phyloP scores from a whole-genome alignment of 768 basidiomycete species.

The Termitomyces heimii region DNA sequence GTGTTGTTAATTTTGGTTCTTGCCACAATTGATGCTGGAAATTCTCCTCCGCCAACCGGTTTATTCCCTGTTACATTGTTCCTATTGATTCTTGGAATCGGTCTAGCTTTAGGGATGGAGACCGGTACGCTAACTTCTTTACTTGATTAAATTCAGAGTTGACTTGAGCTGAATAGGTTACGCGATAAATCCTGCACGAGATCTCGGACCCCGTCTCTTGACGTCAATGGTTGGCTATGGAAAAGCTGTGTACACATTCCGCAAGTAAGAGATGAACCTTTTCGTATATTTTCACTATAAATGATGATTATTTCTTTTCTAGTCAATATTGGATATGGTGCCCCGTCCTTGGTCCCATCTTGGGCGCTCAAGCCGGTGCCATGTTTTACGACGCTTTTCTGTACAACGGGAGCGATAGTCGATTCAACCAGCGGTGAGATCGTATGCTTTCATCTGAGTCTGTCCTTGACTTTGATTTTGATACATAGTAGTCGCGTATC shows the following conservation, averaged over 20 bases:
- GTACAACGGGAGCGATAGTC: slow-evolving; percentile 50
- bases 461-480: background rate
- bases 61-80: slow-evolving; percentile 55
- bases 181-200: slow-evolving; percentile 31
- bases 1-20: slow-evolving; percentile 54
- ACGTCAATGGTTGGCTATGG: slow-evolving; percentile 73
- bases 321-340: slow-evolving; percentile 73
- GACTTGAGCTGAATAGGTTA: slow-evolving; percentile 17
- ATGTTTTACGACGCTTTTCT: slow-evolving; percentile 58
- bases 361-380: slow-evolving; percentile 54
- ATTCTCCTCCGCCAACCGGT: slow-evolving; percentile 41
- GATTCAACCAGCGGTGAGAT: slow-evolving; percentile 42
- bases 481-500: background rate
- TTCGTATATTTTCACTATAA: background rate
- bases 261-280: slow-evolving; percentile 29
- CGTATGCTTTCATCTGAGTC: background rate
- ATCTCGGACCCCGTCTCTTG: slow-evolving; percentile 59
- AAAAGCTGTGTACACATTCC: slow-evolving; percentile 32
- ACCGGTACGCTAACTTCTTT: slow-evolving; percentile 31
- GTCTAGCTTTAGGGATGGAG: slow-evolving; percentile 56
- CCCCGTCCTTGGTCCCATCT: slow-evolving; percentile 52
- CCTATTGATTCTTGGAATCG: slow-evolving; percentile 52
- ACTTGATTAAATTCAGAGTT: background rate
- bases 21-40: slow-evolving; percentile 45
- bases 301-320: background rate